Conservation (phyloP, 2,329 filamentous ascomycete species). For the Raffaelea arxii region DNA sequence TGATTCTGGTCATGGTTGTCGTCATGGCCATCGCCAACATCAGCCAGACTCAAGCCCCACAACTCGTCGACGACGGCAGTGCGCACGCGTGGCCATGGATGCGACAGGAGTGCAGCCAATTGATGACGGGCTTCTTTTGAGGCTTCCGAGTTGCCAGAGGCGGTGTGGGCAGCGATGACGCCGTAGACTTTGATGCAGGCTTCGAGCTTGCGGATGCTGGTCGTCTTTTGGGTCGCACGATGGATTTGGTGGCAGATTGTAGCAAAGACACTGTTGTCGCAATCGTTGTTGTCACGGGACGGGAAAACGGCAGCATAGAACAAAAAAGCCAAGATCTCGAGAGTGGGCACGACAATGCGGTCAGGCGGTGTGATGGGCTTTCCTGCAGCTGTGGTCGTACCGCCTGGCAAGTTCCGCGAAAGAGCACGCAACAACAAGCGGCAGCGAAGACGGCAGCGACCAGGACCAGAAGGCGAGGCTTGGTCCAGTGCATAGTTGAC, state of each 20-base stretch:
- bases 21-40: neutral
- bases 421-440: constrained; percentile 34
- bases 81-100: constrained; percentile 72
- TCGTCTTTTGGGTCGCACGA: constrained; percentile 75
- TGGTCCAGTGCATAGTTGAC: constrained; percentile 39
- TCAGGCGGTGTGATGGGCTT: constrained; percentile 46
- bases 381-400: neutral
- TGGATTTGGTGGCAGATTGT: constrained; percentile 61
- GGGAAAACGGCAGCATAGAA: constrained; percentile 49
- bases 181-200: constrained; percentile 74
- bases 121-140: constrained; percentile 51
- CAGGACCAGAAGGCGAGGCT: too few species aligned
- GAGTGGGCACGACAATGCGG: constrained; percentile 60
- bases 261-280: constrained; percentile 33
- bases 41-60: constrained; percentile 31
- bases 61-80: constrained; percentile 50
- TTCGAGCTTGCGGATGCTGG: constrained; percentile 73
- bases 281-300: constrained; percentile 12
- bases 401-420: constrained; percentile 38
- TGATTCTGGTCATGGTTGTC: neutral
- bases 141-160: constrained; percentile 27
- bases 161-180: constrained; percentile 41
- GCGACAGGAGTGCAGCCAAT: constrained; percentile 61
- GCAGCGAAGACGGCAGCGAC: constrained; percentile 33
- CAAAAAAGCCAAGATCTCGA: constrained; percentile 71